Evolutionary conservation across 83 land plant species (phyloP).

Genomic region (Diphasiastrum complanatum): DNA sequence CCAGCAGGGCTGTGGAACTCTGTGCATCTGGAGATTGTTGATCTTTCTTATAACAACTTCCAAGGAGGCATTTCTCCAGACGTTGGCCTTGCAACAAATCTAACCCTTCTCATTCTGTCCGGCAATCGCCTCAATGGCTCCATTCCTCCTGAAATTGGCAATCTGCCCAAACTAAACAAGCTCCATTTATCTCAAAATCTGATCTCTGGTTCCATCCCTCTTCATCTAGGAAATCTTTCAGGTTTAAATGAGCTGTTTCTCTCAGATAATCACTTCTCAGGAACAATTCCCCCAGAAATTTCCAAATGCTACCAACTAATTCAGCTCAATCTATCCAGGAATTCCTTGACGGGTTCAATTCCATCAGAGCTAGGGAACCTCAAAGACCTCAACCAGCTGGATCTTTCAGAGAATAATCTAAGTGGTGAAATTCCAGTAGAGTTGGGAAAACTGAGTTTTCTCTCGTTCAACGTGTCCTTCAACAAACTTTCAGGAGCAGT

Average conservation of each 20-base stretch:
- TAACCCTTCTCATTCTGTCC: slow-evolving; percentile 5
- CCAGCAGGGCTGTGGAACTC: too few species aligned
- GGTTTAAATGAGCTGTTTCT: slow-evolving; percentile 46
- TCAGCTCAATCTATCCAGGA: slow-evolving; percentile 57
- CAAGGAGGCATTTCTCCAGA: slow-evolving; percentile 19
- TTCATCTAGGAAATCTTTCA: slow-evolving; percentile 41
- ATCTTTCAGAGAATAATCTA: slow-evolving; percentile 61
- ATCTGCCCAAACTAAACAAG: slow-evolving; percentile 17
- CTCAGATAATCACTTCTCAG: slow-evolving; percentile 44
- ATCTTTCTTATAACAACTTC: slow-evolving; percentile 48
- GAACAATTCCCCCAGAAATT: slow-evolving; percentile 56
- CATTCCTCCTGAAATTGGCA: slow-evolving; percentile 23
- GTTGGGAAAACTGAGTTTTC: slow-evolving; percentile 13
- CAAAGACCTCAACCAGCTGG: slow-evolving; percentile 50
- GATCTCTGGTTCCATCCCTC: slow-evolving; percentile 35
- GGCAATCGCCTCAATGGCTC: slow-evolving; percentile 16
- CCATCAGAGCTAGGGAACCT: slow-evolving; percentile 57
- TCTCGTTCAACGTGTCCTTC: too few species aligned
- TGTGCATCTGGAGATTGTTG: slow-evolving; percentile 40
- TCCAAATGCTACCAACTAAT: slow-evolving; percentile 33
- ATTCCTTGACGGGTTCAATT: slow-evolving; percentile 56
- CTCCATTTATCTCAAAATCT: slow-evolving; percentile 23
- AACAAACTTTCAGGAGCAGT: slow-evolving; percentile 34
- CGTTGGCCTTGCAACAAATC: slow-evolving; percentile 10
- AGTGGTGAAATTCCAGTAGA: slow-evolving; percentile 54